phyloP scores from a whole-genome alignment of 768 basidiomycete species.

The Pisolithus orientalis region DNA sequence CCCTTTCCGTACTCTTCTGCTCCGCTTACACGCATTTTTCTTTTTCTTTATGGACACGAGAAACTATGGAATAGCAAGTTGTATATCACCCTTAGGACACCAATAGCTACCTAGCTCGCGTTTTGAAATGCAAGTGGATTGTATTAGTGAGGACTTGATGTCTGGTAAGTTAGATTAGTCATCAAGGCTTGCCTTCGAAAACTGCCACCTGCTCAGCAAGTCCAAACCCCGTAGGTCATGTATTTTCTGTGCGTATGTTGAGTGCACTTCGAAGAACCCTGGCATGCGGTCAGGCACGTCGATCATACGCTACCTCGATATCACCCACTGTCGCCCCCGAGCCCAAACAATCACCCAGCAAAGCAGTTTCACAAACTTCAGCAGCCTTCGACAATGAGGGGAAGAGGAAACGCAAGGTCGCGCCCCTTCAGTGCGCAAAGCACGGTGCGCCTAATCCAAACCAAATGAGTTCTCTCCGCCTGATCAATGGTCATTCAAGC shows the following conservation, averaged over 20 bases:
- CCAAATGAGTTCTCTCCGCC: background rate
- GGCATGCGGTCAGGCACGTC: slow-evolving; percentile 1
- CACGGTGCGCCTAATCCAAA: slow-evolving; percentile 3
- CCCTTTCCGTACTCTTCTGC: too few species aligned
- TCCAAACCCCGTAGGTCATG: background rate
- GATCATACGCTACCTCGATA: slow-evolving; percentile 3
- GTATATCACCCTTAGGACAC: too few species aligned
- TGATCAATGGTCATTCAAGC: slow-evolving; percentile 18
- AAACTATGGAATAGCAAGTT: too few species aligned
- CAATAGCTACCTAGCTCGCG: too few species aligned
- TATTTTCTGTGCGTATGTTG: slow-evolving; percentile 6
- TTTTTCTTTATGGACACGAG: too few species aligned
- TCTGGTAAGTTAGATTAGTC: too few species aligned
- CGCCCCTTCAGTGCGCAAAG: background rate
- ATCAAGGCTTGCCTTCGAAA: too few species aligned
- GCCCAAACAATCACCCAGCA: background rate
- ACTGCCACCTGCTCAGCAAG: too few species aligned
- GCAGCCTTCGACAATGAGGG: background rate
- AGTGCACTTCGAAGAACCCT: slow-evolving; percentile 3
- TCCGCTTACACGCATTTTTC: too few species aligned
- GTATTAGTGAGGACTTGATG: too few species aligned
- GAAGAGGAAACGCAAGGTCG: background rate
- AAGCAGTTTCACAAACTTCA: background rate
- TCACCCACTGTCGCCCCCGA: slow-evolving; percentile 1
- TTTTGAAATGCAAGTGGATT: too few species aligned